Conservation (phyloP, 768 basidiomycete species). For the Panellus pusillus region DNA sequence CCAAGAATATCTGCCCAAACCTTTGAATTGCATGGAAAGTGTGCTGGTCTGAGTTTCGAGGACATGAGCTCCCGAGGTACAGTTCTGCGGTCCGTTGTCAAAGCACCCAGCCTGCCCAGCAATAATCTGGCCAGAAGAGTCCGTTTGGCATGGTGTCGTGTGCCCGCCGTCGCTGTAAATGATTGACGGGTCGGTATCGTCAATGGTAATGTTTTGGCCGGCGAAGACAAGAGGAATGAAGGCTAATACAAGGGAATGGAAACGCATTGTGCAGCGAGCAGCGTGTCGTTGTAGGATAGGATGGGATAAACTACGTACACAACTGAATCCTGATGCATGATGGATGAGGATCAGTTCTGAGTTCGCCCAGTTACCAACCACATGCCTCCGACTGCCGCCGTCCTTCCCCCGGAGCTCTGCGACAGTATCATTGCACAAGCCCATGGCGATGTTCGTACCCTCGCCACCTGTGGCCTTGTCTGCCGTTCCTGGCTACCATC, state of each 20-base stretch:
- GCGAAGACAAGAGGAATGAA: slow-evolving; percentile 5
- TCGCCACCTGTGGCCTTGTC: slow-evolving; percentile 14
- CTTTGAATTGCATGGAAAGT: slow-evolving; percentile 27
- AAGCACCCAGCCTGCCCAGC: slow-evolving; percentile 22
- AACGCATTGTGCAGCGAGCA: slow-evolving; percentile 14
- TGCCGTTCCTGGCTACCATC: slow-evolving; percentile 18
- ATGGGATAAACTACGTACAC: too few relatives aligned
- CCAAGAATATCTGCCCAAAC: background rate
- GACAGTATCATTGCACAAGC: slow-evolving; percentile 13
- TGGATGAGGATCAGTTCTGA: too few relatives aligned
- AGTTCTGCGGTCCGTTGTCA: slow-evolving; percentile 19
- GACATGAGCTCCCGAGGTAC: slow-evolving; percentile 22
- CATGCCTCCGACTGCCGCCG: too few relatives aligned
- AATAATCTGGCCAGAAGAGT: background rate
- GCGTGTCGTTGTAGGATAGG: background rate
- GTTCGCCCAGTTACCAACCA: too few relatives aligned
- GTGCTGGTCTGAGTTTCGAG: slow-evolving; percentile 20
- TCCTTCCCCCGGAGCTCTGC: slow-evolving; percentile 19
- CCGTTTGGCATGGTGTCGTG: slow-evolving; percentile 11
- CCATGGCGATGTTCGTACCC: slow-evolving; percentile 1
- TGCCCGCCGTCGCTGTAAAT: slow-evolving; percentile 21
- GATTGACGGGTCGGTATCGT: slow-evolving; percentile 26
- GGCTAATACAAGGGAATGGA: background rate
- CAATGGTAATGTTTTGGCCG: slow-evolving; percentile 24
- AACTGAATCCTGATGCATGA: too few relatives aligned